Evolutionary conservation across 108 stramenopile species (phyloP).

Genomic region (Fragilaria radians): DNA sequence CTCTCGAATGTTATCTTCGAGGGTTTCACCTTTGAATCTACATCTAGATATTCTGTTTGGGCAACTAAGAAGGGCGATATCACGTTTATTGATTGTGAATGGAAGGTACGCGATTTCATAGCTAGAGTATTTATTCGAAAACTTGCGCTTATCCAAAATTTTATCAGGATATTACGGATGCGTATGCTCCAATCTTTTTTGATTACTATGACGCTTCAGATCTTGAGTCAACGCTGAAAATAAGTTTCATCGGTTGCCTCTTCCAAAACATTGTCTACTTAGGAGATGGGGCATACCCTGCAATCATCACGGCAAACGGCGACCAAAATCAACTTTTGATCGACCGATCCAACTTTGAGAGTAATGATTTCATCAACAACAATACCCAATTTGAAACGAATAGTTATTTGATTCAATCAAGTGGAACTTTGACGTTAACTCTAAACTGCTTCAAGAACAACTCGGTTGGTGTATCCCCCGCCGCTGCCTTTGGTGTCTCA

Average conservation of each 20-base stretch:
- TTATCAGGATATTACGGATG: slow-evolving; percentile 16
- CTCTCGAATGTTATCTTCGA: slow-evolving; percentile 25
- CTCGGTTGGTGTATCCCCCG: slow-evolving; percentile 24
- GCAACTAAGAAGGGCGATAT: slow-evolving; percentile 29
- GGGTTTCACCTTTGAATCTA: slow-evolving; percentile 28
- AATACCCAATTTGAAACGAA: slow-evolving; percentile 20
- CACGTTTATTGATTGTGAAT: slow-evolving; percentile 38
- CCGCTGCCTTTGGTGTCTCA: slow-evolving; percentile 19
- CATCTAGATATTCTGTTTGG: slow-evolving; percentile 24
- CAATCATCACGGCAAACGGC: slow-evolving; percentile 30
- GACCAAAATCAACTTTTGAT: slow-evolving; percentile 23
- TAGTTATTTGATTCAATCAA: slow-evolving; percentile 31
- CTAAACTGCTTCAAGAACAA: slow-evolving; percentile 31
- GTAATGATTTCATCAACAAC: slow-evolving; percentile 29
- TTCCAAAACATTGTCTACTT: slow-evolving; percentile 24
- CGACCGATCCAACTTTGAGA: slow-evolving; percentile 9
- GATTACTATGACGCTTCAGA: slow-evolving; percentile 27
- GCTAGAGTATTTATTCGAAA: too few relatives aligned
- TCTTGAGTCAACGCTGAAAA: slow-evolving; percentile 8
- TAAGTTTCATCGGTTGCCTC: slow-evolving; percentile 21
- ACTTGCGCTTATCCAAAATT: too few relatives aligned
- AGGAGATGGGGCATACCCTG: slow-evolving; percentile 19
- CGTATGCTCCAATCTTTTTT: slow-evolving; percentile 25
- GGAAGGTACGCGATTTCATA: slow-evolving; percentile 27
- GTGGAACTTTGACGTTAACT: slow-evolving; percentile 22